Evolutionary conservation across 2,329 filamentous ascomycete species (phyloP), one percentile per base, ranked within the genome.

Genomic region (Aspergillus intermedius): DNA sequence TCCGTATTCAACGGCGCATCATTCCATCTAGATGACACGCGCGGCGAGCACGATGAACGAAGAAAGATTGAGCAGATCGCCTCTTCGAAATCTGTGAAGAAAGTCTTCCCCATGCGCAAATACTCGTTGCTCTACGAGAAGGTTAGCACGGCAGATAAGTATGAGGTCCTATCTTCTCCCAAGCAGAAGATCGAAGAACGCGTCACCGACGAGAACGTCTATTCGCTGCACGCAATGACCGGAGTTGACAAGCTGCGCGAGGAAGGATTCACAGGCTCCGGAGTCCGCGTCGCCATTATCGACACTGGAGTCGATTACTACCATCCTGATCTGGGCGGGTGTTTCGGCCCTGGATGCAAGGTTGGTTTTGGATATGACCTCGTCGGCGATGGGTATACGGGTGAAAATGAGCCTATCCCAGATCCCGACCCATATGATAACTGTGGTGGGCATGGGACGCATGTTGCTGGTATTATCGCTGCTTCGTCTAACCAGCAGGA

Each of bases 291-390:
- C 7, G 56, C 53, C 4, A 46, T 59, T 10, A 43, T 57, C 1
- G 56, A 59, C 22, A 67, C 62, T 17, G 71, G 71, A 9, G 63
- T 83, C 43, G 82, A 86, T 60, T 85, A 84, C 59, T 74, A 68
- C 1, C 82, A 86, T 57, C 78, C 81, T 1, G 79, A 80, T 23
- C 74, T 86, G 0, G 83, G 83, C 32, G 81, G 80, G 42, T 82
- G 82, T 58, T 84, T 84, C 59, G 83, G 82, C 2, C 58, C 71
- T 1, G 79, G 74, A 10, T 84, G 77, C 55, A 69, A 83, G 37
- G 78, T 86, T 15, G 71, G 73, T 3, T 77, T 75, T 49, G 34
- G 34, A 15, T 35, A 35, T 35, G 34, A 35, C 34, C 34, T 35
- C 3, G 34, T 35, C 5, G 34, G 34, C 2, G 34, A 35, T 35